A percentile compares a stretch with the other conserved stretches of the same genome.
These are phyloP conservation scores for Saccharomycopsis schoenii DNA, from an alignment of 805 yeast genomes.

Conservation along the genomic window DNA sequence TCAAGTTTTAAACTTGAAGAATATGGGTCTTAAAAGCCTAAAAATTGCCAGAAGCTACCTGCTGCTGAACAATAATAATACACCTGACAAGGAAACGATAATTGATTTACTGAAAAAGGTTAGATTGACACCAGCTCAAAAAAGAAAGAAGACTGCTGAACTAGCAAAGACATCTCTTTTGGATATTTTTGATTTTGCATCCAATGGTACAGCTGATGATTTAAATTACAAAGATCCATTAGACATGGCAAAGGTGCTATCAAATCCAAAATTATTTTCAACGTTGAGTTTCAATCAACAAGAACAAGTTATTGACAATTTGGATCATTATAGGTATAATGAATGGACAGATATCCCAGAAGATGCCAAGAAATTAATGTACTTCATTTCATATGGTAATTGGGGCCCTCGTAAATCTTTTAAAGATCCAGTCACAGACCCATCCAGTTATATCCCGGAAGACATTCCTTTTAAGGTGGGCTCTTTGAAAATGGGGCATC, in stretches of 20 bases:
- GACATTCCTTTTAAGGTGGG: conserved; percentile 48
- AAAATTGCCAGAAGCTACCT: background rate
- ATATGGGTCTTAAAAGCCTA: background rate
- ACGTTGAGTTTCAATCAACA: conserved; percentile 41
- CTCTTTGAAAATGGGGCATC: conserved; percentile 22
- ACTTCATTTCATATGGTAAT: conserved; percentile 57
- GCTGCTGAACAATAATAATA: background rate
- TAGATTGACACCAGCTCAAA: conserved; percentile 12
- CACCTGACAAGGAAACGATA: background rate
- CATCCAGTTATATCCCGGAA: conserved; percentile 32
- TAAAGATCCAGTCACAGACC: conserved; percentile 32
- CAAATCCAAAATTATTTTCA: conserved; percentile 29
- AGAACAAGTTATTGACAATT: conserved; percentile 43
- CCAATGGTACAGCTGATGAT: conserved; percentile 19
- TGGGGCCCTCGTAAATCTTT: conserved; percentile 62
- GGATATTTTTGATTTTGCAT: conserved; percentile 25
- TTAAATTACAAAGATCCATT: conserved; percentile 32
- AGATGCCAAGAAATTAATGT: conserved; percentile 46
- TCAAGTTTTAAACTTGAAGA: background rate
- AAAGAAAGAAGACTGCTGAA: conserved; percentile 19
- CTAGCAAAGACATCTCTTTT: conserved; percentile 21
- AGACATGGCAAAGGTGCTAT: conserved; percentile 34
- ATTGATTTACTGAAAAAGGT: background rate
- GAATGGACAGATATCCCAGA: conserved; percentile 45
- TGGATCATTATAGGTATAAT: conserved; percentile 33